Evolutionary conservation across 179 eudicot genomes (phyloP), one percentile per base, ranked within the genome.

Genomic region (Patellifolia procumbens): DNA sequence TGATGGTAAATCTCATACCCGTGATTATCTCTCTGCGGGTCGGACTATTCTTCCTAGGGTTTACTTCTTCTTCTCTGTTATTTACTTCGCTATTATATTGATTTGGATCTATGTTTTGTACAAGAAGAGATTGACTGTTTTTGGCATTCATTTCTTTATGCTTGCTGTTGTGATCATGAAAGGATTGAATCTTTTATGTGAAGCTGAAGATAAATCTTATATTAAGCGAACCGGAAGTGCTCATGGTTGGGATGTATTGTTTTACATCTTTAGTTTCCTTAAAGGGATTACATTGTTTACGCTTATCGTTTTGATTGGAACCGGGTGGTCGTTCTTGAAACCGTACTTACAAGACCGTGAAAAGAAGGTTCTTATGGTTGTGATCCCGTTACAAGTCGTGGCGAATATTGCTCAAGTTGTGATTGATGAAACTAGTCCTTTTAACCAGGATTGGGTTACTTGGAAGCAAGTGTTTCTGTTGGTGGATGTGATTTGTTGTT

Each of bases 321-420:
- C 96, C 5, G 96, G 96, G 0, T 91, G 96, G 96, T 91, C 96
- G 10, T 91, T 91, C 70, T 68, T 91, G 83, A 91, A 91, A 58
- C 96, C 96, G 10, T 91, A 82, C 69, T 82, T 91, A 70, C 96
- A 91, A 37, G 88, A 85, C 61, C 85, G 87, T 51, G 96, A 91
- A 63, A 91, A 91, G 88, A 88, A 89, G 88, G 87, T 91, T 10
- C 73, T 89, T 60, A 89, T 91, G 85, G 76, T 91, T 55, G 96
- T 91, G 70, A 91, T 91, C 26, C 96, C 96, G 0, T 83, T 91
- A 2, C 96, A 91, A 74, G 93, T 91, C 1, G 79, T 91, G 11
- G 91, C 96, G 0, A 91, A 91, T 62, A 84, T 89, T 19, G 92
- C 96, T 6, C 92, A 89, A 80, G 85, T 91, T 73, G 92, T 86